phyloP scores from a whole-genome alignment of 176 grass and related monocot species.

The Aegilops longissima region DNA sequence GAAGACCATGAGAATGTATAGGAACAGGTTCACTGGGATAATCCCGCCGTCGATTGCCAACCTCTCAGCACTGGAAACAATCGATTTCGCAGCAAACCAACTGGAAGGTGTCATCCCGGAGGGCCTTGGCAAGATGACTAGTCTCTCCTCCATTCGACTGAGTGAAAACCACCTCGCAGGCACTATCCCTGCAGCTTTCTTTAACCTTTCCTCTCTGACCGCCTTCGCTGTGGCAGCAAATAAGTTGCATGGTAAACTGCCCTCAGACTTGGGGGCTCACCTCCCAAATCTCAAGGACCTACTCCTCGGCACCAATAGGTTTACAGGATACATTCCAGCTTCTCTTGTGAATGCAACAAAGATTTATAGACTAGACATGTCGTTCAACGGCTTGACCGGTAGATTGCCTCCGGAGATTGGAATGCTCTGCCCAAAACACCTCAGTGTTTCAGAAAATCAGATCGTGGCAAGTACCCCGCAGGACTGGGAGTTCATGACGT shows the following conservation, averaged over 20 bases:
- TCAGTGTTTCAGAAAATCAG: not conserved
- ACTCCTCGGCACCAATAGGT: not conserved
- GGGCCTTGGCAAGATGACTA: not conserved
- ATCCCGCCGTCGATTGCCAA: conserved; percentile 21
- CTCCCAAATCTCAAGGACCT: conserved; percentile 32
- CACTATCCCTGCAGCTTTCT: conserved; percentile 31
- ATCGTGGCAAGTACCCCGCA: not conserved
- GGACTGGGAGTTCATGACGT: conserved; percentile 29
- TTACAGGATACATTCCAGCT: conserved; percentile 36
- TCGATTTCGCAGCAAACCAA: not conserved
- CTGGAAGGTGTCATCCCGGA: conserved; percentile 14
- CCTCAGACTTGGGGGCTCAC: conserved; percentile 27
- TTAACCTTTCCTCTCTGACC: conserved; percentile 39
- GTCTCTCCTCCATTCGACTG: not conserved
- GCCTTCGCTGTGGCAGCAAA: conserved; percentile 14
- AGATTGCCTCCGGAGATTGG: conserved; percentile 36
- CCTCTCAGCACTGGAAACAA: not conserved
- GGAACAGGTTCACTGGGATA: conserved; percentile 17
- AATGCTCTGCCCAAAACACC: conserved; percentile 32
- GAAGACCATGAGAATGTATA: not conserved
- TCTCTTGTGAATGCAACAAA: conserved; percentile 40
- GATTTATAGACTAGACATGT: conserved; percentile 31
- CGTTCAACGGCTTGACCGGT: conserved; percentile 35
- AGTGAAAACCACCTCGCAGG: conserved; percentile 17
- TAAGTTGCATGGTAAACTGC: conserved; percentile 35